Evolutionary conservation across 2,329 filamentous ascomycete genomes (phyloP), one percentile per base, ranked within the genome.

Genomic region (Thelonectria rubi): DNA sequence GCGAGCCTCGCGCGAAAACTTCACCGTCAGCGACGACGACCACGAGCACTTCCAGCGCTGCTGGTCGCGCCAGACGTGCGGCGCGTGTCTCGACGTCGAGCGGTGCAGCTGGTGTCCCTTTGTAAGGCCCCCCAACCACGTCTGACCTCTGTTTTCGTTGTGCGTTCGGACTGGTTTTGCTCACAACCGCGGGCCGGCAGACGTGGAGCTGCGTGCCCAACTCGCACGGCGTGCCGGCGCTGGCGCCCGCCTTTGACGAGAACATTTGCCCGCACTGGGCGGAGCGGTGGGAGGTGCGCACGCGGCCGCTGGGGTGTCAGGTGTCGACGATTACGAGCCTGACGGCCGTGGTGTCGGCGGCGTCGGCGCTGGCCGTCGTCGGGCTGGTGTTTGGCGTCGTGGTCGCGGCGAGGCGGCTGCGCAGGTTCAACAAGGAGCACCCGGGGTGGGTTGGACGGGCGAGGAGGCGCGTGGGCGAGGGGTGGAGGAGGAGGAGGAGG

Each of bases 171-270:
- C n/a, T n/a, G n/a, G n/a, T n/a, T n/a, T n/a, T n/a, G n/a, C n/a
- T n/a, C n/a, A n/a, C n/a, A n/a, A n/a, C n/a, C 40, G 39, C 5
- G 9, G 17, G 17, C 12, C 11, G 12, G 40, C 58, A 85, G 83
- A 82, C 83, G 5, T 82, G 80, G 72, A 80, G 81, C 0, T 87
- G 85, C 69, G 80, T 86, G 2, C 84, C 85, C 20, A 86, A 86
- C 62, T 73, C 76, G 15, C 72, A 81, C 58, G 56, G 63, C 0
- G 70, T 85, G 10, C 82, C 78, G 1, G 69, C 84, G 30, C 74
- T 87, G 15, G 83, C 83, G 2, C 85, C 84, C 2, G 79, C 81
- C 2, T 81, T 78, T 67, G 76, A 85, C 58, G 74, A 80, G 42
- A 72, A 82, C 51, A 76, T 86, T 10, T 87, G 85, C 64, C 85